phyloP scores from a whole-genome alignment of 495 filamentous ascomycete genomes.

The Cladorrhinum samala region DNA sequence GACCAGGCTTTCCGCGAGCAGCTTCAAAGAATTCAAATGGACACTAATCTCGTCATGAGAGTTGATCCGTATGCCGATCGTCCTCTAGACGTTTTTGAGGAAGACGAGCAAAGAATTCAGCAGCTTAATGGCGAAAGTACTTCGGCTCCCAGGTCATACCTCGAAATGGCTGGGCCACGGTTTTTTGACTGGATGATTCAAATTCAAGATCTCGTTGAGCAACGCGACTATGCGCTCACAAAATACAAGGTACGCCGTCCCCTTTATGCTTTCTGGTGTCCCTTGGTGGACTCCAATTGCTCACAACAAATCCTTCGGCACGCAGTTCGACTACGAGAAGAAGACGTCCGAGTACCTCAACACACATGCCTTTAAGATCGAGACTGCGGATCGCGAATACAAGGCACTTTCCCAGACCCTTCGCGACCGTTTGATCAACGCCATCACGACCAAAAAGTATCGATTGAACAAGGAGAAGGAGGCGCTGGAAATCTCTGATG shows the following conservation, averaged over 20 bases:
- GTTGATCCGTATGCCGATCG: conserved; percentile 71
- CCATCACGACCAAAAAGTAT: conserved; percentile 65
- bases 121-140: conserved; percentile 48
- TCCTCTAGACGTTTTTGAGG: conserved; percentile 65
- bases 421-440: conserved; percentile 76
- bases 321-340: conserved; percentile 49
- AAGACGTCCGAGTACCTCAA: conserved; percentile 46
- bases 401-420: conserved; percentile 68
- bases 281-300: conserved; percentile 4
- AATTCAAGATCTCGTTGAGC: conserved; percentile 77
- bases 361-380: conserved; percentile 54
- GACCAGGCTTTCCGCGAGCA: conserved; percentile 84
- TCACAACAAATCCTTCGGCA: conserved; percentile 11
- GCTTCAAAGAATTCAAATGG: conserved; percentile 78
- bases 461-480: conserved; percentile 85
- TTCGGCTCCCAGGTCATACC: conserved; percentile 36
- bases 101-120: conserved; percentile 59
- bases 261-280: not conserved
- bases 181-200: conserved; percentile 77
- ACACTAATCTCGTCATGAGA: conserved; percentile 78
- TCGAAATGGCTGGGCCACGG: conserved; percentile 67
- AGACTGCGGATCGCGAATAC: conserved; percentile 78
- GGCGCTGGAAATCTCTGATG: conserved; percentile 76
- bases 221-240: conserved; percentile 71
- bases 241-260: conserved; percentile 59